phyloP scores from a whole-genome alignment of 441 rosid genomes.

The Biscutella laevigata region DNA sequence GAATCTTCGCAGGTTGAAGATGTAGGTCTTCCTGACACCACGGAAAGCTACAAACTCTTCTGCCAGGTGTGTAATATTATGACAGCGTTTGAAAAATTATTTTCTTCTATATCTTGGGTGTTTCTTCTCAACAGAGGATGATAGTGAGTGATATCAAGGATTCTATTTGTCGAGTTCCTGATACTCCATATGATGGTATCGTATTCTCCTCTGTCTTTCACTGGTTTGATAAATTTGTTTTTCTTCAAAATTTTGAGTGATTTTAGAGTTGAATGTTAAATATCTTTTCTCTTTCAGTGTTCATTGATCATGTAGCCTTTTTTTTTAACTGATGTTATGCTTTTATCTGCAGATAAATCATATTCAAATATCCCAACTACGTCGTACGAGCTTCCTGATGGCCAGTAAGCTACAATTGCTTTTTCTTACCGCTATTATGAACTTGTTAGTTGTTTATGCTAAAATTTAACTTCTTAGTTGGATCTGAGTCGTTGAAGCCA shows the following conservation, averaged over 20 bases:
- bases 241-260: neutral
- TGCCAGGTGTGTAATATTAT: conserved; percentile 56
- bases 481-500: neutral
- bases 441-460: neutral
- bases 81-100: conserved; percentile 6
- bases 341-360: conserved; percentile 51
- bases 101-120: conserved; percentile 12
- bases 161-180: conserved; percentile 93
- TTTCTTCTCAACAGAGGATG: conserved; percentile 52
- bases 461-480: neutral
- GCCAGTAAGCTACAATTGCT: conserved; percentile 72
- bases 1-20: conserved; percentile 56
- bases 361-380: conserved; percentile 98
- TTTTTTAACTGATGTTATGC: conserved; percentile 14
- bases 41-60: conserved; percentile 86
- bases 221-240: neutral
- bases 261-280: conserved; percentile 2
- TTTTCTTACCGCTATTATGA: neutral
- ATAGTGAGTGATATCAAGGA: conserved; percentile 98
- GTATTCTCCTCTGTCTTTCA: conserved; percentile 16
- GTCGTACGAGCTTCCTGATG: conserved; percentile 98
- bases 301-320: neutral
- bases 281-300: neutral
- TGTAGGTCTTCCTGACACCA: conserved; percentile 71
- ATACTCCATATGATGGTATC: conserved; percentile 93